A percentile compares a stretch with the other conserved stretches of the same genome.
Conservation (phyloP, 2,329 filamentous ascomycete genomes). For the Alternaria arborescens region DNA sequence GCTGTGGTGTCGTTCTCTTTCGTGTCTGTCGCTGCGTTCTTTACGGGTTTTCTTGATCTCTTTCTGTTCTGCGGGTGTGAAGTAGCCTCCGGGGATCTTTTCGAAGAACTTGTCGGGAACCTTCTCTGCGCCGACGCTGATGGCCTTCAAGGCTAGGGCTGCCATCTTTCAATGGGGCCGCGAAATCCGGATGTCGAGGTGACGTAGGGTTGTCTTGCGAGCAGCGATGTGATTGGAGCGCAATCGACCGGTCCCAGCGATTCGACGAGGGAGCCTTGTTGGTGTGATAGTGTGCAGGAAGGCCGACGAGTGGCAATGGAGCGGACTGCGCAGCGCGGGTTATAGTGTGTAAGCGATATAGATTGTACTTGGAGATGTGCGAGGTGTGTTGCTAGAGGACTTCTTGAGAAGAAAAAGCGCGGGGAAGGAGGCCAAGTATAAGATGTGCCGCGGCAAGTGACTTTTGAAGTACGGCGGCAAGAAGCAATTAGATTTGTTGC, state of each 20-base stretch:
- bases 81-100: constrained; percentile 50
- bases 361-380: constrained; percentile 12
- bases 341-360: constrained; percentile 20
- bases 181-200: constrained; percentile 40
- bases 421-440: constrained; percentile 4
- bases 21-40: constrained; percentile 24
- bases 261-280: constrained; percentile 27
- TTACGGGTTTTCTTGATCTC: constrained; percentile 32
- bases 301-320: constrained; percentile 11
- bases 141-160: constrained; percentile 50
- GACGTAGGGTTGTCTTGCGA: constrained; percentile 42
- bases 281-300: constrained; percentile 34
- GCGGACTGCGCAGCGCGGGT: constrained; percentile 11
- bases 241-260: constrained; percentile 18
- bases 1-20: constrained; percentile 25
- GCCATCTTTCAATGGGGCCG: constrained; percentile 41
- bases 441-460: constrained; percentile 15
- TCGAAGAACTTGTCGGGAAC: constrained; percentile 52
- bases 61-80: constrained; percentile 44
- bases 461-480: constrained; percentile 2
- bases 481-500: constrained; percentile 25
- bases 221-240: constrained; percentile 45
- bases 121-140: constrained; percentile 49
- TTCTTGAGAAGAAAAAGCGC: constrained; percentile 3
- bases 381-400: constrained; percentile 6